phyloP scores from a whole-genome alignment of 768 basidiomycete species.

The Fomitopsis pulvina region DNA sequence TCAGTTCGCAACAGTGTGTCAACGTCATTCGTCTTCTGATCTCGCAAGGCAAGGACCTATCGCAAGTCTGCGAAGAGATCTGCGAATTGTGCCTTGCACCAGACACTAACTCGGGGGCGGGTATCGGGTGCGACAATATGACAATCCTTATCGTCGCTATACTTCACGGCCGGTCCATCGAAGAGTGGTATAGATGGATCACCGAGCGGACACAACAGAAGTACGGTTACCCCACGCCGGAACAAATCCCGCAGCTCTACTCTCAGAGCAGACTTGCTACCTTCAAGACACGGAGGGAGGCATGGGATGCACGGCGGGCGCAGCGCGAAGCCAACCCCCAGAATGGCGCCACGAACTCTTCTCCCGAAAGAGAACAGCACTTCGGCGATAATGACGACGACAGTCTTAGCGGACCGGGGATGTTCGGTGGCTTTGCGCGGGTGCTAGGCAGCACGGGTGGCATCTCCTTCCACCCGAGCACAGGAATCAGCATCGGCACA shows the following conservation, averaged over 20 bases:
- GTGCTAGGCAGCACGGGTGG: constrained; percentile 53
- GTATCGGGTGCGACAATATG: constrained; percentile 99
- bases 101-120: constrained; percentile 82
- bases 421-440: constrained; percentile 43
- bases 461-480: constrained; percentile 57
- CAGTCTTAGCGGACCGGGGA: constrained; percentile 13
- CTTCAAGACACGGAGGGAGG: constrained; percentile 57
- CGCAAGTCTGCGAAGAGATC: constrained; percentile 83
- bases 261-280: constrained; percentile 54
- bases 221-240: constrained; percentile 76
- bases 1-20: constrained; percentile 87
- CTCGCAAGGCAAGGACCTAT: constrained; percentile 68
- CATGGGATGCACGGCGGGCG: constrained; percentile 39
- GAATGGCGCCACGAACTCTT: constrained; percentile 7
- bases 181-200: constrained; percentile 92
- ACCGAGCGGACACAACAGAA: constrained; percentile 70
- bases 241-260: constrained; percentile 70
- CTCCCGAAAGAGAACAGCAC: not conserved
- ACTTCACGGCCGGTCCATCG: constrained; percentile 78
- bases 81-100: constrained; percentile 94
- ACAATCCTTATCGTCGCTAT: constrained; percentile 89
- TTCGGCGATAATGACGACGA: not conserved
- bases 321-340: constrained; percentile 17
- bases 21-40: constrained; percentile 82
- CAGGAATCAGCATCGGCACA: constrained; percentile 45